Conservation (phyloP, 2,329 filamentous ascomycete species). For the Cladosporium oxysporum region DNA sequence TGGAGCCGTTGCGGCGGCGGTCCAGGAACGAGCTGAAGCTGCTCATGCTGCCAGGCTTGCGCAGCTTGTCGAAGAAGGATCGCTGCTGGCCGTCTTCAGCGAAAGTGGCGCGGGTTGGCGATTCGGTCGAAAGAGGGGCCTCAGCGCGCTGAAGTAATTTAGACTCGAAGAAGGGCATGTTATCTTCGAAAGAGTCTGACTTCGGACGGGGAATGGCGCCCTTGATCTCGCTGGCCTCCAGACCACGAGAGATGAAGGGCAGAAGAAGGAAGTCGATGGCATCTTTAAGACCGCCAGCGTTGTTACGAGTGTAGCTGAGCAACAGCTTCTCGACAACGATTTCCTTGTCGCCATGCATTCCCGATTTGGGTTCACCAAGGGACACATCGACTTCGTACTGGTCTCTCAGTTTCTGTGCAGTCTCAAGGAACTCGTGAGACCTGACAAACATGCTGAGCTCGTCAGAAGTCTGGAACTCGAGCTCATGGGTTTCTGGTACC, state of each 20-base stretch:
- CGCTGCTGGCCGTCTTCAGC: constrained; percentile 79
- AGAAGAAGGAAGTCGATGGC: constrained; percentile 92
- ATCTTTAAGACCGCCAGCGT: constrained; percentile 90
- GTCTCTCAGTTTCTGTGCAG: constrained; percentile 79
- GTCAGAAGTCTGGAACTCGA: constrained; percentile 75
- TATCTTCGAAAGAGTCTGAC: constrained; percentile 97
- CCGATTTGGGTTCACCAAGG: constrained; percentile 56
- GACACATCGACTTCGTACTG: constrained; percentile 91
- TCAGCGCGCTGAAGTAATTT: constrained; percentile 94
- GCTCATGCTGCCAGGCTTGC: constrained; percentile 92
- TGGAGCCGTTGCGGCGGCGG: constrained; percentile 89
- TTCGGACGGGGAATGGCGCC: constrained; percentile 97
- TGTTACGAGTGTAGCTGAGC: constrained; percentile 85
- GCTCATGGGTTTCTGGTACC: constrained; percentile 94
- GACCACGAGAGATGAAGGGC: constrained; percentile 80
- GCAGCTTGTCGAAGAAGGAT: constrained; percentile 85
- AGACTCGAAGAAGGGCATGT: constrained; percentile 93
- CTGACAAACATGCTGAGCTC: constrained; percentile 80
- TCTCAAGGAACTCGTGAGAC: constrained; percentile 78
- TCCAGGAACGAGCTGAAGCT: constrained; percentile 96
- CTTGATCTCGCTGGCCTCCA: constrained; percentile 85
- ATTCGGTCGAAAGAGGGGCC: constrained; percentile 74
- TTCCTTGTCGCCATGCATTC: constrained; percentile 44
- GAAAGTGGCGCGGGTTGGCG: constrained; percentile 84
- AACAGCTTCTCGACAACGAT: constrained; percentile 48